These are phyloP conservation scores for Trifolium pratense DNA, from an alignment of 306 rosid species.

Conservation along the genomic window DNA sequence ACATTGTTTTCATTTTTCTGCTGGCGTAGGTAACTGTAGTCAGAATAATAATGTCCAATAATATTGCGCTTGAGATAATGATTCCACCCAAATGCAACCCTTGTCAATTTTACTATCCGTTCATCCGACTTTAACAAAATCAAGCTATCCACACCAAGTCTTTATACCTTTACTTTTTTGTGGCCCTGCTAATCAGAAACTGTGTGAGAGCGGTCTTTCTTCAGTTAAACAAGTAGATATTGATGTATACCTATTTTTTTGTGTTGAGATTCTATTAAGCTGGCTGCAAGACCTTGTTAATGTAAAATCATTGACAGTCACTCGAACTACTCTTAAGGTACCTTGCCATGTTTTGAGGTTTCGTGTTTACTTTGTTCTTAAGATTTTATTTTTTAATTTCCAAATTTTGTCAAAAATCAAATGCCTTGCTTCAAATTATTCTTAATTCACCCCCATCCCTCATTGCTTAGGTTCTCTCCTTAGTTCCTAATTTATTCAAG, in stretches of 20 bases:
- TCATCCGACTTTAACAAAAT: not conserved
- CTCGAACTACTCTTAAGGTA: constrained; percentile 38
- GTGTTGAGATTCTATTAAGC: not conserved
- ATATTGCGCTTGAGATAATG: too few relatives aligned
- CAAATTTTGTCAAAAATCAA: too few relatives aligned
- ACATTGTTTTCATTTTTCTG: too few relatives aligned
- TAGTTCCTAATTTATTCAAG: too few relatives aligned
- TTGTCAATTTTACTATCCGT: too few relatives aligned
- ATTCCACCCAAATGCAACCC: too few relatives aligned
- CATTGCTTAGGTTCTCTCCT: too few relatives aligned
- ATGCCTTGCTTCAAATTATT: too few relatives aligned
- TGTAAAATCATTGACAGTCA: constrained; percentile 21
- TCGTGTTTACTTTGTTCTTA: not conserved
- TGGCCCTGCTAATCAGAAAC: not conserved
- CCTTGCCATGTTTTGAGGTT: not conserved
- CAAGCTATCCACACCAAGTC: not conserved
- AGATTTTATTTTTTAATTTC: too few relatives aligned
- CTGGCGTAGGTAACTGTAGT: too few relatives aligned
- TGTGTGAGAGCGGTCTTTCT: constrained; percentile 7
- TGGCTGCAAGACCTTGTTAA: constrained; percentile 16
- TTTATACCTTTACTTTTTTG: not conserved
- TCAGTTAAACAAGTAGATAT: not conserved
- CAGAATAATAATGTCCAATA: too few relatives aligned
- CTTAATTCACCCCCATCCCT: too few relatives aligned
- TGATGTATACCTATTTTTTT: not conserved